phyloP scores from a whole-genome alignment of 208 protist genomes.

The Crithidia acanthocephali region DNA sequence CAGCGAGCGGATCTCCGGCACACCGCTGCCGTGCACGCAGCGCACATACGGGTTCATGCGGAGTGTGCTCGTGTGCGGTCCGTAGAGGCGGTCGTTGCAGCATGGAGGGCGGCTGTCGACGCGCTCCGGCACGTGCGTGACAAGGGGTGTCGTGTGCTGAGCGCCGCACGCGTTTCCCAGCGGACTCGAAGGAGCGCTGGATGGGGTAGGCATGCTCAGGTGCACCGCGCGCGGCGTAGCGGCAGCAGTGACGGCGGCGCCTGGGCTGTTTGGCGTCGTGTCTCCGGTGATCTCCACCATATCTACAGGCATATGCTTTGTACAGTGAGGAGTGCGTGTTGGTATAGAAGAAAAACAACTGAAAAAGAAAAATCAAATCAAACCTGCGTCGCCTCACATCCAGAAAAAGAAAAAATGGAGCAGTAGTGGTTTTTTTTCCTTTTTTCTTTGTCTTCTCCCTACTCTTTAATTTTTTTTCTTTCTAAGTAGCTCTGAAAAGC shows the following conservation, averaged over 20 bases:
- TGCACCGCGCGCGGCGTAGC: background rate
- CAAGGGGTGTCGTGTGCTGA: background rate
- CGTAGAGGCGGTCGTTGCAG: slow-evolving; percentile 15
- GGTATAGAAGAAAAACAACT: background rate
- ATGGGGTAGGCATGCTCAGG: background rate
- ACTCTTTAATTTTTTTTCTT: too few species aligned
- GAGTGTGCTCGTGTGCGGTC: slow-evolving; percentile 36
- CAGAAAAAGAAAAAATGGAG: too few species aligned
- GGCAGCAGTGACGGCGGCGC: background rate
- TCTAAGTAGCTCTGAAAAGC: background rate
- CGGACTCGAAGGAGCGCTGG: background rate
- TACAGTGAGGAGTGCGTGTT: background rate
- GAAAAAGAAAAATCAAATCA: too few species aligned
- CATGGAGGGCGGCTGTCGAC: background rate
- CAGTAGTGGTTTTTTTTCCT: too few species aligned
- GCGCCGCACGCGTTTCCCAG: background rate
- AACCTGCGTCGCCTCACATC: too few species aligned
- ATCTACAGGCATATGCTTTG: background rate
- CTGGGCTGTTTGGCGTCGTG: background rate
- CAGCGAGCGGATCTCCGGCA: slow-evolving; percentile 51
- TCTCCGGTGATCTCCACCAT: slow-evolving; percentile 8
- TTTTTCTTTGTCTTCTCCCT: too few species aligned
- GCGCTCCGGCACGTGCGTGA: background rate
- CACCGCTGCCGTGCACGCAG: slow-evolving; percentile 45
- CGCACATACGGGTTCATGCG: slow-evolving; percentile 66